phyloP scores from a whole-genome alignment of 371 early-diverging fungal species.

The Lichtheimia hyalospora region DNA sequence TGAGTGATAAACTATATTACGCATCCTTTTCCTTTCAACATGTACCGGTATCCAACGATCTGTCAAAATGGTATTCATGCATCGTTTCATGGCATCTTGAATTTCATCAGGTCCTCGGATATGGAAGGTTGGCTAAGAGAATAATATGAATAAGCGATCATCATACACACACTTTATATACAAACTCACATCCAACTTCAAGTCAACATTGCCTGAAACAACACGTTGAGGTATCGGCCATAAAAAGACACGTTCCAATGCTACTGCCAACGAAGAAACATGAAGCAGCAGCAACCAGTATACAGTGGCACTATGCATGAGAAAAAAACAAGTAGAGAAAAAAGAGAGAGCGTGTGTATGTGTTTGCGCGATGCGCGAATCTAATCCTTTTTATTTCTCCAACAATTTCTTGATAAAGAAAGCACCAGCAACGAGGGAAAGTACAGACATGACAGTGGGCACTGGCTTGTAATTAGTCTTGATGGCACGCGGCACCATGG shows the following conservation, averaged over 20 bases:
- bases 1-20: background rate
- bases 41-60: slow-evolving; percentile 47
- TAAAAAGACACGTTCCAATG: slow-evolving; percentile 10
- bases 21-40: no score
- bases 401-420: slow-evolving; percentile 54
- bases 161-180: background rate
- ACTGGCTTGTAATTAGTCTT: slow-evolving; percentile 47
- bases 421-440: slow-evolving; percentile 39
- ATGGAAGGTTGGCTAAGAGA: slow-evolving; percentile 19
- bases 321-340: background rate
- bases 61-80: slow-evolving; percentile 24
- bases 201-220: slow-evolving; percentile 21
- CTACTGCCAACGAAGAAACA: no score
- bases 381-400: slow-evolving; percentile 15
- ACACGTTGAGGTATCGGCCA: slow-evolving; percentile 35
- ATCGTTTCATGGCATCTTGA: slow-evolving; percentile 35
- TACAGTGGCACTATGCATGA: background rate
- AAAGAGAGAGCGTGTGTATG: background rate
- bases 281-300: no score
- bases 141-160: no score
- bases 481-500: slow-evolving; percentile 64
- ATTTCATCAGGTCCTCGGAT: slow-evolving; percentile 27
- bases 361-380: background rate
- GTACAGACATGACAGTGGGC: slow-evolving; percentile 36
- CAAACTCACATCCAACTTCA: slow-evolving; percentile 26